Base-by-base conservation (phyloP, 306 rosid species). In the Psophocarpus tetragonolobus region DNA sequence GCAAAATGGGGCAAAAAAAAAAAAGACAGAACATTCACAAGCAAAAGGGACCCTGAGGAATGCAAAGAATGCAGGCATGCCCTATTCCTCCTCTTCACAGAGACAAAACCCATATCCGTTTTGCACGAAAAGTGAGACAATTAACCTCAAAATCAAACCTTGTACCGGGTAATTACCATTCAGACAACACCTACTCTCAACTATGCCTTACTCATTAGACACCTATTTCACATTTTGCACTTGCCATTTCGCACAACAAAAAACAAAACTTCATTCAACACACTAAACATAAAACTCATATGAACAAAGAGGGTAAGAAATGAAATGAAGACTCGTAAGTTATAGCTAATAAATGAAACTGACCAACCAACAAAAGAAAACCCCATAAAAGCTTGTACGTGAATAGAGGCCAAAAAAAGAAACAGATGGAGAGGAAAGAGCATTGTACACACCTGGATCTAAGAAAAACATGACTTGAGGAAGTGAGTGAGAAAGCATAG, bases 371-470 rank as follows among this genome's bases (percentile, higher is more conserved):
- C 14, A 61, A 38, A 7, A 36, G 10, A 36, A 66, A 82, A 41
- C 13, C 76, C 70, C 74, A 77, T 23, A 51, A 77, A 69, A 78
- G 68, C 69, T 54, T 35, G 17, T 58, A 77, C 80, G 63, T 24
- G 33, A 80, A 81, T 58, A 66, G 33, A 60, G 8, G 33, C 24
- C 17, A 60, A 45, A 7, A 48, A 71, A 62, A 71, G 23, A 38
- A 35, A 61, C 79, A 73, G 77, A 3, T 27, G 71, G 39, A 54
- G 68, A 57, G 64, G 7, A 50, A 51, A 71, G 51, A 71, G 71
- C 50, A 73, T 35, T 72, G 82, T 54, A 44, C 87, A 78, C 68
- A 91, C 92, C 92, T 83, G 97, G 97, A 91, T 92, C 97, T 89
- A 87, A 78, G 70, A 15, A 51, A 70, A 80, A 62, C 42, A 44